These are phyloP conservation scores for Clavariopsis aquatica DNA, from an alignment of 495 filamentous ascomycete species.

Conservation along the genomic window DNA sequence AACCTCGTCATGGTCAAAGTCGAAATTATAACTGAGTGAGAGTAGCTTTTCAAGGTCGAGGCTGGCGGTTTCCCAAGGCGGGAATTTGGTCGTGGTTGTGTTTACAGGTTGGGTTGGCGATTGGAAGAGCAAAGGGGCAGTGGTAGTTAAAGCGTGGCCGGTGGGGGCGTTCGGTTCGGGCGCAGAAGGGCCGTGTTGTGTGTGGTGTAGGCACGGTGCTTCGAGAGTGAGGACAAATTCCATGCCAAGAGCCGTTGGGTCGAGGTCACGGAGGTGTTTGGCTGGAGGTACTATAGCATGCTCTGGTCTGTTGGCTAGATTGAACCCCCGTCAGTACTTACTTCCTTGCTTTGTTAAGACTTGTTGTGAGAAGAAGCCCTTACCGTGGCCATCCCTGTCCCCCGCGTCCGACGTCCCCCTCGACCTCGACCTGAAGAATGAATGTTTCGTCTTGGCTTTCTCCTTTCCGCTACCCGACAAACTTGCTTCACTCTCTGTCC, in stretches of 20 bases:
- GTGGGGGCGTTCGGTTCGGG: constrained; percentile 9
- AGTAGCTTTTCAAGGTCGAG: constrained; percentile 42
- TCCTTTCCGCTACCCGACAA: not conserved
- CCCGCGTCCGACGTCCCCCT: constrained; percentile 13
- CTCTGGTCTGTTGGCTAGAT: not conserved
- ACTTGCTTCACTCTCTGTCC: constrained; percentile 10
- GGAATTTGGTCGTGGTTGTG: not conserved
- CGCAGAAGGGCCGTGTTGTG: constrained; percentile 19
- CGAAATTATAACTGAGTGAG: constrained; percentile 39
- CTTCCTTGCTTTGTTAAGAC: not conserved
- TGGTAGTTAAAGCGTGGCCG: constrained; percentile 32
- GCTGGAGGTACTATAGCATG: not conserved
- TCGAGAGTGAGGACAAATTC: constrained; percentile 38
- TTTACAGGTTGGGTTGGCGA: constrained; percentile 21
- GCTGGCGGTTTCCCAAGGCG: constrained; percentile 17
- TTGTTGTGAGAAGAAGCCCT: not conserved
- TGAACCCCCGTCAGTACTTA: not conserved
- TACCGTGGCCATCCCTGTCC: constrained; percentile 5
- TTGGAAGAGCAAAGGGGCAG: constrained; percentile 31
- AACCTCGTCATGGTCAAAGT: constrained; percentile 39
- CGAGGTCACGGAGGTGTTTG: constrained; percentile 16
- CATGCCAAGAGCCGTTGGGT: constrained; percentile 27
- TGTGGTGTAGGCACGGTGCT: constrained; percentile 35
- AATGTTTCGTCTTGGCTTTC: not conserved
- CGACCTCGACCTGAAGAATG: constrained; percentile 16